A percentile compares a stretch with the other conserved stretches of the same genome.
Conservation (phyloP, 164 flowering plant species). For the Magnolia sinica region DNA sequence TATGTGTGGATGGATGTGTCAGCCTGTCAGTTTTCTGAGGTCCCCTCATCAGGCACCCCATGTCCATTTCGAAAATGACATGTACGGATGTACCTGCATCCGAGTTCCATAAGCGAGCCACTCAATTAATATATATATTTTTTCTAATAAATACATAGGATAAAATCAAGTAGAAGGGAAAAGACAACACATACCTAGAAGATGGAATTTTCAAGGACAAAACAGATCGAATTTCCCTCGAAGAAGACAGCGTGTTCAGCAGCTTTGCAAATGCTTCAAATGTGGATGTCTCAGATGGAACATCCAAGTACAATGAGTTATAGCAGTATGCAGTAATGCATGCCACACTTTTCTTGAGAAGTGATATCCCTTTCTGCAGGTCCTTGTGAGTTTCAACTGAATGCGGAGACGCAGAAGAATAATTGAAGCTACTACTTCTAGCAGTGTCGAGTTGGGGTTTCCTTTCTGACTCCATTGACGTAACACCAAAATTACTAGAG, state of each 20-base stretch:
- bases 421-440: slow-evolving; percentile 70
- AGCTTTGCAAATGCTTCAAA: slow-evolving; percentile 91
- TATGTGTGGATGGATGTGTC: not conserved
- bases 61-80: not conserved
- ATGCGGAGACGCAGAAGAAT: slow-evolving; percentile 78
- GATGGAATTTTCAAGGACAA: slow-evolving; percentile 62
- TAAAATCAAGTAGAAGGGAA: not conserved
- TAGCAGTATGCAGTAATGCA: slow-evolving; percentile 86
- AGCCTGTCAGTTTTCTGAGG: not conserved
- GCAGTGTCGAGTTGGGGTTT: slow-evolving; percentile 58
- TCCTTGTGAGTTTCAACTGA: slow-evolving; percentile 82
- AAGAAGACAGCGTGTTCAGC: slow-evolving; percentile 74
- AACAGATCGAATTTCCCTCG: slow-evolving; percentile 79
- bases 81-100: not conserved
- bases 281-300: slow-evolving; percentile 79
- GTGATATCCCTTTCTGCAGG: slow-evolving; percentile 93
- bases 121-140: not conserved
- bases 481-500: slow-evolving; percentile 83
- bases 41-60: too few species aligned
- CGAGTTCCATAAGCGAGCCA: not conserved
- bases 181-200: slow-evolving; percentile 58
- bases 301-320: slow-evolving; percentile 68
- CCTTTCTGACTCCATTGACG: slow-evolving; percentile 85
- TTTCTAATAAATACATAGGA: not conserved
- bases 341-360: slow-evolving; percentile 95